Evolutionary conservation across 352 stramenopile genomes (phyloP).

Genomic region (Pythium dissimile): DNA sequence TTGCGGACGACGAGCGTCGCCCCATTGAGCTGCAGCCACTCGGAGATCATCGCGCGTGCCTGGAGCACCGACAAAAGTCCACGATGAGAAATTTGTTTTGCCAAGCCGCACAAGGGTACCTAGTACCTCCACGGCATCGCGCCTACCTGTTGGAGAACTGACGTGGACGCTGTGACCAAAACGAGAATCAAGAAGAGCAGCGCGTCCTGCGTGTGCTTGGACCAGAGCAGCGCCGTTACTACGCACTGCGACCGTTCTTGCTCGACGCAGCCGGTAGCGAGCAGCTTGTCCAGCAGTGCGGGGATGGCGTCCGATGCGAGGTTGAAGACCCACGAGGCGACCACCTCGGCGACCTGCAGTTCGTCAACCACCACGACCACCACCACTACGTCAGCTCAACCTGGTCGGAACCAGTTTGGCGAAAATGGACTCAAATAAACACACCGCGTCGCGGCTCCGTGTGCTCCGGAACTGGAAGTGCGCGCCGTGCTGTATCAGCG

Average conservation of each 20-base stretch:
- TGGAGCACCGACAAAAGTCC: too few species aligned
- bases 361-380: too few species aligned
- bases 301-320: slow-evolving; percentile 10
- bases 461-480: slow-evolving; percentile 10
- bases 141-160: not conserved
- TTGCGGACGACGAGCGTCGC: slow-evolving; percentile 10
- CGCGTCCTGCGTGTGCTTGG: slow-evolving; percentile 20
- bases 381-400: not conserved
- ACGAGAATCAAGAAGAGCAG: slow-evolving; percentile 19
- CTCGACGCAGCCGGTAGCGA: slow-evolving; percentile 12
- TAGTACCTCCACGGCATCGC: too few species aligned
- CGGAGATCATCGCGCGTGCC: not conserved
- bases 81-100: too few species aligned
- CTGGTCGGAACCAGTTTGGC: too few species aligned
- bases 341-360: slow-evolving; percentile 10
- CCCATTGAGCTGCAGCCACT: not conserved
- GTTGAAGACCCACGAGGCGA: slow-evolving; percentile 11
- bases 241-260: slow-evolving; percentile 9
- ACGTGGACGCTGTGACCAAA: slow-evolving; percentile 7
- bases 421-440: not conserved
- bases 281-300: slow-evolving; percentile 8
- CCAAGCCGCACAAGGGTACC: too few species aligned
- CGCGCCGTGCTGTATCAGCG: slow-evolving; percentile 13
- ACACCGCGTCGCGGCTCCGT: slow-evolving; percentile 5
- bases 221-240: slow-evolving; percentile 19